These are phyloP conservation scores for Lycium ferocissimum DNA, from an alignment of 257 asterid species.

Conservation along the genomic window DNA sequence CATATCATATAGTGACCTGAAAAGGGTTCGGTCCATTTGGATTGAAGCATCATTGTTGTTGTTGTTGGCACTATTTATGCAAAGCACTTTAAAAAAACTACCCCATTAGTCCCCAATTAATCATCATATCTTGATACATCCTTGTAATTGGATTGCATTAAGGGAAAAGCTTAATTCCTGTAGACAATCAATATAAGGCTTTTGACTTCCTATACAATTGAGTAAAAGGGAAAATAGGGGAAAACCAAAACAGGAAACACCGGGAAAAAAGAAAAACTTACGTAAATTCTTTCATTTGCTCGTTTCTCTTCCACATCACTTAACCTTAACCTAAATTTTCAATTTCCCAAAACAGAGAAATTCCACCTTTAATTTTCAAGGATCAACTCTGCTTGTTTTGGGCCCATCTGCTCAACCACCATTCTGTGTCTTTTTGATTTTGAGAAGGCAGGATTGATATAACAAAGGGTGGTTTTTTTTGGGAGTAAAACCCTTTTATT, in stretches of 20 bases:
- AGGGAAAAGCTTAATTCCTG: constrained; percentile 1
- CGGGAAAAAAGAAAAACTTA: constrained; percentile 16
- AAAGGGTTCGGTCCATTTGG: neutral
- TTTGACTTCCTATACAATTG: constrained; percentile 11
- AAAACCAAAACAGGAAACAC: neutral
- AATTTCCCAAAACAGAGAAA: neutral
- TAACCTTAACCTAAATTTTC: neutral
- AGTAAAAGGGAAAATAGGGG: neutral
- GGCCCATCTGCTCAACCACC: constrained; percentile 62
- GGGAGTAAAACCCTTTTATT: constrained; percentile 68
- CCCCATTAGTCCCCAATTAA: no score
- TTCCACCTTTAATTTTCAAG: neutral
- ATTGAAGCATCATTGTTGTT: neutral
- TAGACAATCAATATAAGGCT: neutral
- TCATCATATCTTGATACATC: neutral
- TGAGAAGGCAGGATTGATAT: constrained; percentile 66
- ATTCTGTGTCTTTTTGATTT: constrained; percentile 77
- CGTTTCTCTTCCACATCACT: neutral
- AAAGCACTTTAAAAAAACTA: neutral
- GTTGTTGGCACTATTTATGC: neutral
- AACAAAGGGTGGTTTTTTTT: constrained; percentile 60
- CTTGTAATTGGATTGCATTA: constrained; percentile 13
- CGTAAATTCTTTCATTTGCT: constrained; percentile 6
- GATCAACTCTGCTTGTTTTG: constrained; percentile 50
- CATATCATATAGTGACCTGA: neutral